Base-by-base conservation (phyloP, 305 asterid genomes). In the Fraxinus platypoda region DNA sequence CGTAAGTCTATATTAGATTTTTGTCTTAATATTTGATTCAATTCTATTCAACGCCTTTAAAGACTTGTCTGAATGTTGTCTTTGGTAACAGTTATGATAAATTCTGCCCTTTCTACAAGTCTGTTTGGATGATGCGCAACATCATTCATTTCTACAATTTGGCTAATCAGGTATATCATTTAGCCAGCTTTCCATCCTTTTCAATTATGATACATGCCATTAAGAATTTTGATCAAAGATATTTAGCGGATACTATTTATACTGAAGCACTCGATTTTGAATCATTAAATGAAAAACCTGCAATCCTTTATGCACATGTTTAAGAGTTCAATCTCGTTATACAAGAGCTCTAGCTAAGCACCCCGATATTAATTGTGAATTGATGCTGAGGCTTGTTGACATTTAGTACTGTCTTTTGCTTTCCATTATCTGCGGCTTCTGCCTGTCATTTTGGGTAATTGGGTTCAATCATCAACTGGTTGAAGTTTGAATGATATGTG, bases 81-180 rank as follows among this genome's bases (percentile, higher is more conserved):
- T 77, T 77, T 87, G 87, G 72, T 81, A 37, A 80, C 92, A 95
- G 99, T 78, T 94, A 95, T 68, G 99, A 95, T 83, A 95, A 95
- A 82, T 95, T 80, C 84, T 95, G 99, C 91, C 99, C 99, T 74
- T 95, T 95, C 93, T 95, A 95, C 92, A 95, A 95, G 90, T 94
- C 97, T 19, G 98, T 95, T 78, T 95, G 99, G 99, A 94, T 95
- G 99, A 91, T 95, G 98, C 98, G 99, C 87, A 95, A 95, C 90
- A 95, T 95, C 75, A 92, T 95, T 87, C 97, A 95, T 90, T 95
- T 95, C 94, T 94, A 87, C 90, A 93, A 88, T 85, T 90, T 94
- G 93, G 99, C 99, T 82, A 95, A 95, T 86, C 99, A 95, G 98
- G 99, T 94, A 83, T 83, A 75, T 66, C 78, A 62, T 37, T 41